Conservation (phyloP, 768 basidiomycete species). For the Tricholoma bakamatsutake region DNA sequence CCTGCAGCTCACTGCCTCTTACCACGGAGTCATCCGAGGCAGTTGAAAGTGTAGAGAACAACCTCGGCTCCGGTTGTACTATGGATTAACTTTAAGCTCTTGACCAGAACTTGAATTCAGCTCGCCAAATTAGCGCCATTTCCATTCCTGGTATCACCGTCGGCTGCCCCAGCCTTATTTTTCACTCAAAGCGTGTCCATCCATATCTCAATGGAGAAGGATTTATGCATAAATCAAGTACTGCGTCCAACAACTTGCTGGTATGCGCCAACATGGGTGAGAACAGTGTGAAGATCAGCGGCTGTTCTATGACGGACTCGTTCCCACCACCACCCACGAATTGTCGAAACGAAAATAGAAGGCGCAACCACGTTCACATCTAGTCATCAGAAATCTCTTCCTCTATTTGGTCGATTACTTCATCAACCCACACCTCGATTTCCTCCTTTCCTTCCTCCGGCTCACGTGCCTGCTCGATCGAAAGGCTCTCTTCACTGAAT, state of each 20-base stretch:
- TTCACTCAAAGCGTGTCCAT: constrained; percentile 13
- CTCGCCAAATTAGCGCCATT: constrained; percentile 11
- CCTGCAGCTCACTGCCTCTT: no score
- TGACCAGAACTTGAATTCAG: no score
- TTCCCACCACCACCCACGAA: constrained; percentile 14
- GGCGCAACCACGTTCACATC: constrained; percentile 9
- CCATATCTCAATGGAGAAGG: constrained; percentile 6
- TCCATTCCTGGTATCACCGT: constrained; percentile 2
- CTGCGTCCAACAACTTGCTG: neutral
- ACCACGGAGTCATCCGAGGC: no score
- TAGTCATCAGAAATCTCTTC: constrained; percentile 60
- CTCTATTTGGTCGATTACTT: constrained; percentile 88
- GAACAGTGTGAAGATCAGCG: constrained; percentile 6
- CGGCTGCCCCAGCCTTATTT: neutral
- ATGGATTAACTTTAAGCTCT: no score
- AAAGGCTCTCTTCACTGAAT: constrained; percentile 7
- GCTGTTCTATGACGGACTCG: constrained; percentile 2
- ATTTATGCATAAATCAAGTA: constrained; percentile 12
- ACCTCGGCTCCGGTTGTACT: no score
- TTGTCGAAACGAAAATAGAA: constrained; percentile 7
- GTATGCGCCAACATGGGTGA: neutral
- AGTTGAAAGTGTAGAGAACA: no score
- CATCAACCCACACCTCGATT: constrained; percentile 92
- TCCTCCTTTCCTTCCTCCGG: constrained; percentile 66
- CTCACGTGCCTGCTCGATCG: constrained; percentile 8